Evolutionary conservation across 495 filamentous ascomycete genomes (phyloP), one percentile per base, ranked within the genome.

Genomic region (Trypethelium eluteriae): DNA sequence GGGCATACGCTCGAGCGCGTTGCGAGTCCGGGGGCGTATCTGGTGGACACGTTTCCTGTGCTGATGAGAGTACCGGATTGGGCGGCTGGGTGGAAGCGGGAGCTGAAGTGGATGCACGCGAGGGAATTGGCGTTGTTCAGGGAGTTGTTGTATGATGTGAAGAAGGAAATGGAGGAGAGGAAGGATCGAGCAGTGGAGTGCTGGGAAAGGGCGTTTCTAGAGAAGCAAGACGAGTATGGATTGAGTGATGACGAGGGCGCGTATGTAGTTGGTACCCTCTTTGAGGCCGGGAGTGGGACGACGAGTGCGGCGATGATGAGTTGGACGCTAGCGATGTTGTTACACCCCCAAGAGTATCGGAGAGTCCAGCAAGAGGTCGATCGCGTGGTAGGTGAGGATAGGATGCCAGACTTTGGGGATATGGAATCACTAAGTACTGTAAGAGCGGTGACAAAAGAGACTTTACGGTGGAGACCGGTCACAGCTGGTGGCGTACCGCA

Each of bases 71-170:
- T 78, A 2, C 76, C 75, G 11, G 61, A 68, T 32, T 75, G 66
- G 18, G 53, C 77, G 2, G 75, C 74, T 10, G 74, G 75, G 6
- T 78, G 75, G 69, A 78, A 77, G 67, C 66, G 62, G 68, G 76
- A 77, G 66, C 65, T 63, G 1, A 69, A 67, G 36, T 39, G 18
- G n/a, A 62, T 80, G 70, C 72, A 74, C 65, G 38, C 56, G 64
- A 36, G 75, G 70, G 73, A 75, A 53, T 59, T 70, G 62, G 63
- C 70, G 4, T 44, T 80, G 0, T 74, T 77, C 53, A 64, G 72
- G 1, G 39, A 62, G 10, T 64, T 78, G 41, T 68, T 70, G 66
- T 66, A 72, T 12, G 73, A 75, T 56, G 69, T 77, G 5, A 67
- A 67, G 25, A 64, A 64, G 39, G 73, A 73, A 16, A 73, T 77